These are phyloP conservation scores for Chaetomiaceae sp. DNA, from an alignment of 2,329 filamentous ascomycete genomes.

Conservation along the genomic window DNA sequence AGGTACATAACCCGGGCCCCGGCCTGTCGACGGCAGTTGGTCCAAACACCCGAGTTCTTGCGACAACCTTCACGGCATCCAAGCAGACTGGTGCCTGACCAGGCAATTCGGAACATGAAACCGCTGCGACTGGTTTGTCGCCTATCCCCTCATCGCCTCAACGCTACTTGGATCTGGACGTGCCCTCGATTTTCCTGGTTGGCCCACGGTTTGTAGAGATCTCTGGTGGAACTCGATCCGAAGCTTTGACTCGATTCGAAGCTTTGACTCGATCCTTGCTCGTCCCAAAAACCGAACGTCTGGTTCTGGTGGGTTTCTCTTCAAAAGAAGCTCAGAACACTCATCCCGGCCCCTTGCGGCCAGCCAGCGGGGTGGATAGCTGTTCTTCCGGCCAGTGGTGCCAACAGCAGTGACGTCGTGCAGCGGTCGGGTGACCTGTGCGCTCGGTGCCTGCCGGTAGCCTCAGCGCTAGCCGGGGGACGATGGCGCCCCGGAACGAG, in stretches of 20 bases:
- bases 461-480: not conserved
- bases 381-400: not conserved
- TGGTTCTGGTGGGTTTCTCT: not conserved
- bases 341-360: not conserved
- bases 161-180: not conserved
- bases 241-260: not conserved
- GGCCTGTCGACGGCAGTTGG: not conserved
- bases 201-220: not conserved
- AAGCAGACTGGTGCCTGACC: not conserved
- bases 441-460: constrained; percentile 16
- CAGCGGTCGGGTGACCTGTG: not conserved
- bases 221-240: not conserved
- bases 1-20: not conserved
- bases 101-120: not conserved
- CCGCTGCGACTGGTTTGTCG: not conserved
- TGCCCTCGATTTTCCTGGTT: not conserved
- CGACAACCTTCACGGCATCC: not conserved
- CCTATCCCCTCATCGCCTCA: not conserved
- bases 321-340: not conserved
- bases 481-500: constrained; percentile 37
- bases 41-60: not conserved
- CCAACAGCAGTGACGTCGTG: constrained; percentile 5
- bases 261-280: not conserved
- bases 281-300: not conserved
- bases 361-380: not conserved